Percentiles rank a stretch among this genome's conserved stretches.
phyloP scores from a whole-genome alignment of 768 basidiomycete genomes.

The Boletus rufocinnamomeus region DNA sequence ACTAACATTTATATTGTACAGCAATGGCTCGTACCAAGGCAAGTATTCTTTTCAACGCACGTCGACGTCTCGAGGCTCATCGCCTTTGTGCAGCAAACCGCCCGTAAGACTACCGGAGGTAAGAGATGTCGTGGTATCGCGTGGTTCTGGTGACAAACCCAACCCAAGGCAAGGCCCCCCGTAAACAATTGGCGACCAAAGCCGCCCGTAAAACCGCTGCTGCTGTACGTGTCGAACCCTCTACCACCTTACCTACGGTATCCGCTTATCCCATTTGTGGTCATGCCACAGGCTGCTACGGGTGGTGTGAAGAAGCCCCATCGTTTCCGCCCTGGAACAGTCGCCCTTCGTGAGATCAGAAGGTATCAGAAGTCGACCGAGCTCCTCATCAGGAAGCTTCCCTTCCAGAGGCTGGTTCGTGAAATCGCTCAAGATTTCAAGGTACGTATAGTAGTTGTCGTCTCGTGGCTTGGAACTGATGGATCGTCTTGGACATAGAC shows the following conservation, averaged over 20 bases:
- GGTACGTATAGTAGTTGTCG: slow-evolving; percentile 43
- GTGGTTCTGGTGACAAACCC: slow-evolving; percentile 26
- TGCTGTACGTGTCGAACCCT: slow-evolving; percentile 47
- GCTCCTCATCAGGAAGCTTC: slow-evolving; percentile 98
- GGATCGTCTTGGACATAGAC: slow-evolving; percentile 47
- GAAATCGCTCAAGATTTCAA: slow-evolving; percentile 98
- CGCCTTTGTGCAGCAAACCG: slow-evolving; percentile 74
- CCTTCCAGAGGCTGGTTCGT: slow-evolving; percentile 98
- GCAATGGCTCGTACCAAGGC: slow-evolving; percentile 91
- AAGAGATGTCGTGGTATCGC: slow-evolving; percentile 32
- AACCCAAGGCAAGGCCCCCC: slow-evolving; percentile 75
- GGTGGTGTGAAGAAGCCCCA: slow-evolving; percentile 99
- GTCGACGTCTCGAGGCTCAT: slow-evolving; percentile 6
- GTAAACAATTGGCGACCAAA: slow-evolving; percentile 96
- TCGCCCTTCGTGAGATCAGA: slow-evolving; percentile 98
- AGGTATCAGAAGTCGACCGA: slow-evolving; percentile 99
- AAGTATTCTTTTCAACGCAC: slow-evolving; percentile 7
- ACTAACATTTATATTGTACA: slow-evolving; percentile 9
- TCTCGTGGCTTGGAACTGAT: not conserved
- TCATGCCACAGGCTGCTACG: slow-evolving; percentile 60
- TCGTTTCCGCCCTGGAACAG: slow-evolving; percentile 95
- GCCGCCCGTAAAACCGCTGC: slow-evolving; percentile 87
- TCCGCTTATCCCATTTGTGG: slow-evolving; percentile 13
- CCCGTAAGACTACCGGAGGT: slow-evolving; percentile 99
- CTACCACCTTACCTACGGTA: not conserved